Evolutionary conservation across 1,284 basidiomycete genomes (phyloP), one percentile per base, ranked within the genome.

Genomic region (Fomitiporia mediterranea): DNA sequence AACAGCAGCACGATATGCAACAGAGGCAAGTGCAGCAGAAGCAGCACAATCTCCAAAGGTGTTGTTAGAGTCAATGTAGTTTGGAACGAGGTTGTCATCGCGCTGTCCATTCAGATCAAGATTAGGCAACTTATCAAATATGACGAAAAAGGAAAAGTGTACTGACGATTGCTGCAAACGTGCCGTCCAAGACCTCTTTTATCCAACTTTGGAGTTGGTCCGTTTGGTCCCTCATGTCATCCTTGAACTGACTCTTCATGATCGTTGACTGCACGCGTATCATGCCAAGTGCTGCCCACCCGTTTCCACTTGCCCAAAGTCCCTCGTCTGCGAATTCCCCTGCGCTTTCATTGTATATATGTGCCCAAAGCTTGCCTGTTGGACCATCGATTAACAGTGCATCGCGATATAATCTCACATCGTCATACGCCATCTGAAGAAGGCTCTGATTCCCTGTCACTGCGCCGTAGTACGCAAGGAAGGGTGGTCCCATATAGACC

Each of bases 401-500:
- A 19, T 78, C 67, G 11, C 76, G 73, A 55, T 77, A 77, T 0
- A 74, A 64, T 1, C 67, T 58, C 62, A 76, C 79, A 62, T 86
- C 80, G 27, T 72, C 65, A 35, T 80, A 74, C 0, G 74, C 71
- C 30, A 73, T 67, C 27, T 67, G 66, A 4, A 84, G 66, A 2
- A 83, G 67, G 0, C 68, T 69, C 30, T 65, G 57, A 62, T 80
- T 73, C 17, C 65, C 53, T 1, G 71, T 73, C 43, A 75, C 72
- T 0, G 73, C 74, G 11, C 77, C 82, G 56, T 79, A 74, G 60
- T 78, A 81, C 0, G 81, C 81, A 3, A 83, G 67, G 66, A 82
- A 82, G 0, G 83, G 82, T 4, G 80, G 80, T 3, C 77, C 81
- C 82, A 85, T 84, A 65, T 78, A 83, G 0, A 82, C 69, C 60